Conservation (phyloP, 495 filamentous ascomycete species). For the Podospora comata region DNA sequence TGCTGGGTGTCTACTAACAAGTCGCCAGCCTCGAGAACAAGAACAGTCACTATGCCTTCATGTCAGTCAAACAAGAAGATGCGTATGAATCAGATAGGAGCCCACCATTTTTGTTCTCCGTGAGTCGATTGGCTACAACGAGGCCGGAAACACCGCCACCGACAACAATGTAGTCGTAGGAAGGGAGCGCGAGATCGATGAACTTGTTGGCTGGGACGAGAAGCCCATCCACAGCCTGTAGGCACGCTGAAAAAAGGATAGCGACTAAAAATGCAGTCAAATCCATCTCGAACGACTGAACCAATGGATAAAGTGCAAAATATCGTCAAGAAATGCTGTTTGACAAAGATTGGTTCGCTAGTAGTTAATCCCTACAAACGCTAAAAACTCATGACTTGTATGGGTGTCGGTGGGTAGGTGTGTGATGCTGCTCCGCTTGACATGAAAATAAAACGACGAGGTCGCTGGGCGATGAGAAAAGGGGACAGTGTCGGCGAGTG, state of each 20-base stretch:
- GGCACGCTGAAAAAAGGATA: constrained; percentile 56
- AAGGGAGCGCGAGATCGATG: constrained; percentile 16
- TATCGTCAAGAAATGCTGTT: not conserved
- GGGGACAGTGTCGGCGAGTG: not conserved
- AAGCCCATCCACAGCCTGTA: constrained; percentile 24
- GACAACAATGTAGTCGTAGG: constrained; percentile 51
- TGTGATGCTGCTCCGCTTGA: not conserved
- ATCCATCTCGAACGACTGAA: not conserved
- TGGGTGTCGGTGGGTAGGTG: not conserved
- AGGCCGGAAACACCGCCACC: constrained; percentile 55
- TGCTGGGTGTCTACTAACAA: constrained; percentile 15
- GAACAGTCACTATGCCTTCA: constrained; percentile 36
- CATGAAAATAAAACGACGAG: not conserved
- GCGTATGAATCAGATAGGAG: not conserved
- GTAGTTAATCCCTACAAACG: not conserved
- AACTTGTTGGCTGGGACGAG: constrained; percentile 12
- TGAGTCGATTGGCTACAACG: constrained; percentile 43
- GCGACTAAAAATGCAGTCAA: constrained; percentile 47
- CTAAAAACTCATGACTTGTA: not conserved
- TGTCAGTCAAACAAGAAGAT: constrained; percentile 1
- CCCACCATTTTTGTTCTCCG: constrained; percentile 25
- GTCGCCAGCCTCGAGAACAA: constrained; percentile 40
- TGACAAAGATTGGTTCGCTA: not conserved
- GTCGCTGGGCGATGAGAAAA: not conserved
- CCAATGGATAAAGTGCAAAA: not conserved